Evolutionary conservation across 2,329 filamentous ascomycete species (phyloP), one percentile per base, ranked within the genome.

Genomic region (Daldinia sp.): DNA sequence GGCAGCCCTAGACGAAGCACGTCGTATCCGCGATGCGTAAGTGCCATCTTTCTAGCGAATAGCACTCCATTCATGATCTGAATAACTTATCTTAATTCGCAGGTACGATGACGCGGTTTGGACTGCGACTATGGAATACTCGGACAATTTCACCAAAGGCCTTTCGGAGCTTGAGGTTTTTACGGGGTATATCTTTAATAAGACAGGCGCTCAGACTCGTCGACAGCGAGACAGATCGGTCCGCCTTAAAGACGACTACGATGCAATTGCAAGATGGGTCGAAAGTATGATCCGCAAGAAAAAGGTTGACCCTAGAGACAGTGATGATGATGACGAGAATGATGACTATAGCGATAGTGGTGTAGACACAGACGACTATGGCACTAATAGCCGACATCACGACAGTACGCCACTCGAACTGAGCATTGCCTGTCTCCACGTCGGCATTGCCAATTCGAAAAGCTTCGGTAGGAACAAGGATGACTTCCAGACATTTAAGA

Each of bases 141-240:
- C 85, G 0, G 82, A 86, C 5, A 84, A 85, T 48, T 80, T 85
- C 0, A 79, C 79, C 6, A 75, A 76, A 18, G 77, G 78, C 0
- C 77, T 88, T 6, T 81, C 77, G 0, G 87, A 88, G 72, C 77
- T 86, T 0, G 87, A 88, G 65, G 84, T 86, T 0, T 87, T 88
- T 60, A 86, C 85, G 26, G 87, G 86, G 7, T 82, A 81, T n/a
- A 83, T 88, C n/a, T 76, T 87, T 44, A 87, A 85, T 75, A 85
- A 82, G 67, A 78, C 75, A 0, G 86, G 86, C 0, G 71, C 78
- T 0, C 86, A 86, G 75, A 86, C 82, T 0, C 78, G 79, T 9
- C 82, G 84, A 2, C 85, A 88, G 70, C 82, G 85, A 2, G 86
- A 88, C 53, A 79, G 80, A 1, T 87, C 86, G 1, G 77, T 82